phyloP scores from a whole-genome alignment of 2,329 filamentous ascomycete species.

The Xenoacremonium recifei region DNA sequence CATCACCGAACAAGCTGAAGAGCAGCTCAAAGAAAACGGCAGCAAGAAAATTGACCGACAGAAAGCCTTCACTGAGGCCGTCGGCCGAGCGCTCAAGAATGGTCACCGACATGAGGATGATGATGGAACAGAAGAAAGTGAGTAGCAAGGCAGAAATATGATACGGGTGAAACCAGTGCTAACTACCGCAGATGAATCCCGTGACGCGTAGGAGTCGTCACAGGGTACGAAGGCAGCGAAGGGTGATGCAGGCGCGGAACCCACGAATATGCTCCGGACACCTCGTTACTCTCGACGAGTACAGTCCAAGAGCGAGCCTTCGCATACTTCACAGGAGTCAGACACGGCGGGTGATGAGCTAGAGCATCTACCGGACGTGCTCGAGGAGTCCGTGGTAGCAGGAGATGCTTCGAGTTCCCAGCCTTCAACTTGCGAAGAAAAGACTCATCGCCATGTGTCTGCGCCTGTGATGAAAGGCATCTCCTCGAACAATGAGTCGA shows the following conservation, averaged over 20 bases:
- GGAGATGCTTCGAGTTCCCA: background rate
- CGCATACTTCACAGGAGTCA: constrained; percentile 20
- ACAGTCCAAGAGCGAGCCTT: constrained; percentile 48
- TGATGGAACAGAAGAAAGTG: constrained; percentile 11
- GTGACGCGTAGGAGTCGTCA: constrained; percentile 17
- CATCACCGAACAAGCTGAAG: constrained; percentile 2
- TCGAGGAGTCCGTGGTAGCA: constrained; percentile 14
- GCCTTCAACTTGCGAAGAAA: constrained; percentile 6
- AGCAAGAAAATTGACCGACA: constrained; percentile 9
- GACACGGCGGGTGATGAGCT: constrained; percentile 15
- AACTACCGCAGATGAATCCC: constrained; percentile 15
- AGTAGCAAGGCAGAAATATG: no score
- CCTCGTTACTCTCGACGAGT: constrained; percentile 43
- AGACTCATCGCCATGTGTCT: constrained; percentile 25
- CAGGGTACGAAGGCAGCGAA: constrained; percentile 12
- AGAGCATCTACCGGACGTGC: background rate
- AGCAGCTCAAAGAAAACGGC: constrained; percentile 2
- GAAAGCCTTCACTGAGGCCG: constrained; percentile 18
- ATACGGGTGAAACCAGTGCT: constrained; percentile 2
- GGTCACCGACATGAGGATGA: constrained; percentile 1
- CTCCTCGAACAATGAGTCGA: no score
- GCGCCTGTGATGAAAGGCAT: constrained; percentile 18
- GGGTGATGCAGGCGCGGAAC: constrained; percentile 14
- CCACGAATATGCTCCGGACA: constrained; percentile 26
- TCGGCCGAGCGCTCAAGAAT: constrained; percentile 18